Evolutionary conservation across 306 rosid species (phyloP).

Genomic region (Rosa multiflora): DNA sequence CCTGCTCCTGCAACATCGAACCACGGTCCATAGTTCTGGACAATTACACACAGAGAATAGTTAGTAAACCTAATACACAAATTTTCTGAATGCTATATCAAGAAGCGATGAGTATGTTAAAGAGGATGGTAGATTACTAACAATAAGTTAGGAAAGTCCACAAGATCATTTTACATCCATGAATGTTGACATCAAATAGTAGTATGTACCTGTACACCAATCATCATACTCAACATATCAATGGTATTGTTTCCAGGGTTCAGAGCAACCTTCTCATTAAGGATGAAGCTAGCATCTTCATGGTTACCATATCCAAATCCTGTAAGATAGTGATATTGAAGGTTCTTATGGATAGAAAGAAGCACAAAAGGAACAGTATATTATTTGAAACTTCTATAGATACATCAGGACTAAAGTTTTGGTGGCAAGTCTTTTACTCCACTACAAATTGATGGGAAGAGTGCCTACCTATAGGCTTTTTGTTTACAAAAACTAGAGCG

Average conservation of each 20-base stretch:
- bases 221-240: conserved; percentile 23
- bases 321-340: background rate
- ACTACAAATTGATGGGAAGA: background rate
- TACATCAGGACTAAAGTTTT: background rate
- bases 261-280: background rate
- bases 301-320: conserved; percentile 24
- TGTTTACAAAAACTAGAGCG: conserved; percentile 10
- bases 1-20: conserved; percentile 24
- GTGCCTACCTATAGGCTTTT: conserved; percentile 5
- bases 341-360: background rate
- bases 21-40: conserved; percentile 18
- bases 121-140: background rate
- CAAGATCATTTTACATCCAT: background rate
- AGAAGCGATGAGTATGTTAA: background rate
- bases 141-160: no score
- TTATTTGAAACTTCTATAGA: conserved; percentile 3
- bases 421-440: background rate
- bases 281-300: conserved; percentile 24
- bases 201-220: conserved; percentile 19
- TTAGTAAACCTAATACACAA: background rate
- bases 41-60: background rate
- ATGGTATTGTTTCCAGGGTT: conserved; percentile 20
- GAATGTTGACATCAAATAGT: background rate
- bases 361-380: background rate
- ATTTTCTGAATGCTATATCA: background rate